A percentile compares a stretch with the other conserved stretches of the same genome.
These are phyloP conservation scores for Rhizopus arrhizus DNA, from an alignment of 371 early-diverging fungal species.

Conservation along the genomic window DNA sequence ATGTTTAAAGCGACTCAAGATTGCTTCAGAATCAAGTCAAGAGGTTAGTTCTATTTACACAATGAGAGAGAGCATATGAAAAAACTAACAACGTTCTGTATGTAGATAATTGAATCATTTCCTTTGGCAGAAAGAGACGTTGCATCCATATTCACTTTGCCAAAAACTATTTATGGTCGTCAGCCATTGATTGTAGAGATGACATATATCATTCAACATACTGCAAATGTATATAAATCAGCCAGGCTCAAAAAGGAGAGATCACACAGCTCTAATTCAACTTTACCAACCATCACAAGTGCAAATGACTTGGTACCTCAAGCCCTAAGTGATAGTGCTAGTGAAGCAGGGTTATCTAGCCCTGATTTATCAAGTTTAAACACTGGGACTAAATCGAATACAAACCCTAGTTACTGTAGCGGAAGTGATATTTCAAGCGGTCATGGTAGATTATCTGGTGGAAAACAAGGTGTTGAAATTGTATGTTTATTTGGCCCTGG, in stretches of 20 bases:
- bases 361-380: neutral
- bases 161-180: constrained; percentile 48
- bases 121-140: constrained; percentile 47
- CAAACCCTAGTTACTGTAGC: constrained; percentile 40
- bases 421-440: constrained; percentile 40
- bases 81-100: neutral
- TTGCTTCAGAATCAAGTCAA: constrained; percentile 28
- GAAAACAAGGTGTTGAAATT: constrained; percentile 36
- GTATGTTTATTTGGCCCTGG: constrained; percentile 43
- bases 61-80: neutral
- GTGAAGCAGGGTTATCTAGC: constrained; percentile 17
- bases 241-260: constrained; percentile 17
- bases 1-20: constrained; percentile 43
- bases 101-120: constrained; percentile 37
- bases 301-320: constrained; percentile 10
- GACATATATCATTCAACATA: constrained; percentile 42
- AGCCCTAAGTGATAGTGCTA: constrained; percentile 21
- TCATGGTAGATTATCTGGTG: constrained; percentile 9
- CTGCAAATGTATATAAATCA: constrained; percentile 37
- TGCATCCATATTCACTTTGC: constrained; percentile 51
- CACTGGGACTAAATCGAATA: constrained; percentile 27
- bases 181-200: constrained; percentile 39
- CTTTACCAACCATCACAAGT: constrained; percentile 23
- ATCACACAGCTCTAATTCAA: constrained; percentile 21
- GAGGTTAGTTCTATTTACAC: constrained; percentile 22